Base-by-base conservation (phyloP, 1,284 basidiomycete genomes). In the Waitea zeae region DNA sequence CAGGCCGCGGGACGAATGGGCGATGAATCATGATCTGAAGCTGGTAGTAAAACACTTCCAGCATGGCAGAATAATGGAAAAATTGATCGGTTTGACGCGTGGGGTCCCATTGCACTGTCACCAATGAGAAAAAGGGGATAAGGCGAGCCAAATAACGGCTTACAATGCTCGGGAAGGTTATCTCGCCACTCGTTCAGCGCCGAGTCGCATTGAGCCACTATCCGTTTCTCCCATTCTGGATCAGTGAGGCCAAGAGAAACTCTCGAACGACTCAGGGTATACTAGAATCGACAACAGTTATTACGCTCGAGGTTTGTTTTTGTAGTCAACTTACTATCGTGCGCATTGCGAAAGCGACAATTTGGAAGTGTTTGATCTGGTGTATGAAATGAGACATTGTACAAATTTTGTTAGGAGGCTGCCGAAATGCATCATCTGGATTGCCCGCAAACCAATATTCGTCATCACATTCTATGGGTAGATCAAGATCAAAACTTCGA, bases 21-120 rank as follows among this genome's bases (percentile, higher is more conserved):
- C 66, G 56, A 43, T 71, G 67, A 33, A 67, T 57, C 17, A 64
- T 49, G 40, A 69, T 66, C 33, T 54, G 57, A 6, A 53, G 43
- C 27, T 62, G 55, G 43, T 69, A 65, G 46, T 64, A 68, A 12
- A 53, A 51, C 13, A 54, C 48, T 42, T 66, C 62, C 1, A 70
- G 51, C 4, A 52, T 44, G 0, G 58, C 60, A 3, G 61, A 63
- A 46, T 67, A 64, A 33, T 57, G 53, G 45, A 68, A 67, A 29
- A 61, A 54, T 3, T 47, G 39, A 3, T 36, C 30, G 39, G 62
- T 53, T 18, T 51, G 41, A 12, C 56, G 49, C 13, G 58, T 52
- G 0, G 62, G 61, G 42, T 68, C 60, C 67, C 67, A 70, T 15
- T 47, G 48, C 17, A 59, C 57, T 59, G 20, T 12, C 19, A 34